A percentile compares a stretch with the other conserved stretches of the same genome.
phyloP scores from a whole-genome alignment of 345 rosid genomes.

The Firmiana major region DNA sequence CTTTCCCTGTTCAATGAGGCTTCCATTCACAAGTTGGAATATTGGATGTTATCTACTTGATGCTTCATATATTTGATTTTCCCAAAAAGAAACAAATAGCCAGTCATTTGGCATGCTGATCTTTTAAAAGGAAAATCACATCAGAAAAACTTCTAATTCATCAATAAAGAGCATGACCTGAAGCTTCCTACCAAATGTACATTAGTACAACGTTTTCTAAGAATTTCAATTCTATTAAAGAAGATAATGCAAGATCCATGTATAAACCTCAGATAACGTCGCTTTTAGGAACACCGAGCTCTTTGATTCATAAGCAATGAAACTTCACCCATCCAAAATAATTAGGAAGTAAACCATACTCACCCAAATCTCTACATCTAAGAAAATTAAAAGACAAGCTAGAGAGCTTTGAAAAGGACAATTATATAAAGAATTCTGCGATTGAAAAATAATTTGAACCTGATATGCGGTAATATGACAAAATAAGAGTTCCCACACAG shows the following conservation, averaged over 20 bases:
- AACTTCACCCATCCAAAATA: background rate
- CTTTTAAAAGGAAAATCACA: background rate
- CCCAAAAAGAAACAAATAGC: background rate
- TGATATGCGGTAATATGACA: background rate
- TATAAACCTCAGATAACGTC: background rate
- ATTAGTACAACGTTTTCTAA: background rate
- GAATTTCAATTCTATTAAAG: background rate
- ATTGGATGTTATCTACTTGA: background rate
- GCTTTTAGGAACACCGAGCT: background rate
- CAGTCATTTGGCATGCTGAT: background rate
- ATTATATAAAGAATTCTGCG: background rate
- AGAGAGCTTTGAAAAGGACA: background rate
- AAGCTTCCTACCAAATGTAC: constrained; percentile 1
- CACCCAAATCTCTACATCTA: background rate
- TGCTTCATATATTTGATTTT: background rate
- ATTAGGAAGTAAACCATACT: background rate
- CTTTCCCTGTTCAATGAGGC: background rate
- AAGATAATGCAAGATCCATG: background rate
- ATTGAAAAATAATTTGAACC: background rate
- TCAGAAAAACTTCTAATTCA: background rate
- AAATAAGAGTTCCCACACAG: background rate
- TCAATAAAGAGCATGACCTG: background rate
- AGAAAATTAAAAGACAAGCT: background rate
- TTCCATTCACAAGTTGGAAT: background rate
- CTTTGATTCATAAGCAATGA: background rate